Conservation (phyloP, 2,329 filamentous ascomycete species). For the Polychaeton citri region DNA sequence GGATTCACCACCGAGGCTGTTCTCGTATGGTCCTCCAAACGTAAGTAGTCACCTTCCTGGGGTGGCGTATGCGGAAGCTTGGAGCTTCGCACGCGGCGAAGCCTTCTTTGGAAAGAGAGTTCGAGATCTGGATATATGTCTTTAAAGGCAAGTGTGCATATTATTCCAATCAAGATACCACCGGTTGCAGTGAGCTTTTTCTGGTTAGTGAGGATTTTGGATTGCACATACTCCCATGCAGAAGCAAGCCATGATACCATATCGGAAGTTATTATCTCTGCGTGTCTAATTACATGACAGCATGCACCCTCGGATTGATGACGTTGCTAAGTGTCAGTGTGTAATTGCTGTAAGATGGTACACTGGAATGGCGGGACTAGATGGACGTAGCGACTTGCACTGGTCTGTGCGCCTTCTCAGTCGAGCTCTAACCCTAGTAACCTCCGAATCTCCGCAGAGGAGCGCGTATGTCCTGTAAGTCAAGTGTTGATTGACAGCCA, state of each 20-base stretch:
- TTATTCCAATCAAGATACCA: constrained; percentile 59
- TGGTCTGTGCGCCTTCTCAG: not conserved
- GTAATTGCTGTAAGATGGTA: too few species aligned
- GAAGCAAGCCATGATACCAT: not conserved
- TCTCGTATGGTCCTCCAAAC: constrained; percentile 24
- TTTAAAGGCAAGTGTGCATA: constrained; percentile 65
- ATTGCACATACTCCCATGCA: not conserved
- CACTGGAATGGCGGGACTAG: too few species aligned
- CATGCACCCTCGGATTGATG: too few species aligned
- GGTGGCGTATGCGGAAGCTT: constrained; percentile 13
- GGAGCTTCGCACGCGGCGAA: constrained; percentile 12
- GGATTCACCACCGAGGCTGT: not conserved
- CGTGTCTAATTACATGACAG: too few species aligned
- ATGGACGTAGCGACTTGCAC: too few species aligned
- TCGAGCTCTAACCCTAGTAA: not conserved
- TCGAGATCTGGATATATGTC: constrained; percentile 68
- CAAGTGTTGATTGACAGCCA: not conserved
- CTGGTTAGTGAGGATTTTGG: constrained; percentile 16
- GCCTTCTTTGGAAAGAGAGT: constrained; percentile 41
- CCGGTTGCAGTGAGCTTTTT: constrained; percentile 20
- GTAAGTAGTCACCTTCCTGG: constrained; percentile 14
- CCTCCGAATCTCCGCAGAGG: not conserved
- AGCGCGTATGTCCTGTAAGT: not conserved
- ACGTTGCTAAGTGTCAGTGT: too few species aligned
- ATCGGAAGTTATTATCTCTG: too few species aligned